A percentile compares a stretch with the other conserved stretches of the same genome.
These are phyloP conservation scores for Asterochloris sp. DNA, from an alignment of 139 green algal genomes.

Conservation along the genomic window DNA sequence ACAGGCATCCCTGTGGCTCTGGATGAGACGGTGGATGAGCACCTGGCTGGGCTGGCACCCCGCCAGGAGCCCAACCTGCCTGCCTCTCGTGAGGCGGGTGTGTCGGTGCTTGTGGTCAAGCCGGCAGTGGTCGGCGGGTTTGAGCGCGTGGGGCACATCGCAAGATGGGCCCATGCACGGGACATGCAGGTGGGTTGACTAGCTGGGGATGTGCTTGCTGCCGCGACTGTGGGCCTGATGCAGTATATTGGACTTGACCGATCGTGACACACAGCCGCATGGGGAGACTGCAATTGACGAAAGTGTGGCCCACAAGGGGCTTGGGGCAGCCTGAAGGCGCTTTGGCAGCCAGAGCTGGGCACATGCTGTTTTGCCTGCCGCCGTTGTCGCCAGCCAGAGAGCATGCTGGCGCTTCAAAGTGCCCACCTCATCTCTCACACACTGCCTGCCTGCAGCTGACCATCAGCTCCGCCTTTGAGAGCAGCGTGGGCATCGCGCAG, in stretches of 20 bases:
- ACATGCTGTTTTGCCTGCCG: too few species aligned
- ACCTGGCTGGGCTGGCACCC: neutral
- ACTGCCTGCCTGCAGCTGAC: slow-evolving; percentile 35
- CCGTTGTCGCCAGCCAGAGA: too few species aligned
- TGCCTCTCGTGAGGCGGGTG: neutral
- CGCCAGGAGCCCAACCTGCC: neutral
- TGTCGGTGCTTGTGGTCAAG: slow-evolving; percentile 76
- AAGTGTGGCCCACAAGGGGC: too few species aligned
- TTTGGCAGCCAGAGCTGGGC: too few species aligned
- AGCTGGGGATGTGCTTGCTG: too few species aligned
- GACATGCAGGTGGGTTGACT: slow-evolving; percentile 31
- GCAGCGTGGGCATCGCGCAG: slow-evolving; percentile 49
- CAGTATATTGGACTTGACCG: too few species aligned
- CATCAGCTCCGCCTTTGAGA: slow-evolving; percentile 83
- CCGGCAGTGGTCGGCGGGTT: slow-evolving; percentile 69
- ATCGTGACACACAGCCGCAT: too few species aligned
- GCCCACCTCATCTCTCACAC: too few species aligned
- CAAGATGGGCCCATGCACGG: slow-evolving; percentile 26
- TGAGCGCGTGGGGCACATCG: slow-evolving; percentile 43
- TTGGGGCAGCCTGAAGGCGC: too few species aligned
- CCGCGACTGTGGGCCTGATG: too few species aligned
- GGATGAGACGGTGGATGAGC: slow-evolving; percentile 85
- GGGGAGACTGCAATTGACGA: too few species aligned
- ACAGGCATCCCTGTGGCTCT: slow-evolving; percentile 66
- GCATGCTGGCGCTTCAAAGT: too few species aligned